Evolutionary conservation across 2,329 filamentous ascomycete genomes (phyloP).

Genomic region (Balansia obtecta): DNA sequence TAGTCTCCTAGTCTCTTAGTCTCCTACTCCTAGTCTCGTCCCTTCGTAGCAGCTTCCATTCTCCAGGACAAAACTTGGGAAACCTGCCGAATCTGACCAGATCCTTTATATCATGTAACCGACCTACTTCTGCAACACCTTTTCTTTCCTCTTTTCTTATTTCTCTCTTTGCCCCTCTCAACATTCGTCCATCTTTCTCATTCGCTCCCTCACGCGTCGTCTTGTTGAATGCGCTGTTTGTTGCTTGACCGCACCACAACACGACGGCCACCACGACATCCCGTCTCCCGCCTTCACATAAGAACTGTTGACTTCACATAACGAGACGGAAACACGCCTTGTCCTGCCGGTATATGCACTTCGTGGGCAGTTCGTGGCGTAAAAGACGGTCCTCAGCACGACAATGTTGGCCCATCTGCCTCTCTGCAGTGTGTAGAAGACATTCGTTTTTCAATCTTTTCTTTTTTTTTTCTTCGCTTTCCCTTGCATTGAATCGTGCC

Average conservation of each 20-base stretch:
- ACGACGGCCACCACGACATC: not conserved
- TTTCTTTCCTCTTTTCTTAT: not conserved
- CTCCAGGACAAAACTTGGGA: not conserved
- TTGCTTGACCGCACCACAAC: not conserved
- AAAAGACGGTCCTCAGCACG: not conserved
- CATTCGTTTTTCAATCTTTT: too few species aligned
- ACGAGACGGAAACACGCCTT: not conserved
- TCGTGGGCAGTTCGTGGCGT: not conserved
- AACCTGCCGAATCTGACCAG: not conserved
- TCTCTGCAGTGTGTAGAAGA: slow-evolving; percentile 1
- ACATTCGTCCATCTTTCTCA: not conserved
- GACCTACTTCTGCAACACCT: not conserved
- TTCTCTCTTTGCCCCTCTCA: not conserved
- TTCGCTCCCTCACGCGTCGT: not conserved
- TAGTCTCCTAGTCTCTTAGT: not conserved
- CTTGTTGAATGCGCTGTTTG: not conserved
- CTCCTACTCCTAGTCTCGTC: too few species aligned
- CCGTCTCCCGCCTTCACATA: too few species aligned
- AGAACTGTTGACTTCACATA: not conserved
- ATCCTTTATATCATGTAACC: not conserved
- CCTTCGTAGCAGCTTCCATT: not conserved
- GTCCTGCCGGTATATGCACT: not conserved
- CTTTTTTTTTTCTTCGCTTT: not conserved
- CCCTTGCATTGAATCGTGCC: not conserved
- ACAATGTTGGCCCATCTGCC: slow-evolving; percentile 1